Base-by-base conservation (phyloP, 1,139 yeast genomes). In the Yamadazyma taylorii region DNA sequence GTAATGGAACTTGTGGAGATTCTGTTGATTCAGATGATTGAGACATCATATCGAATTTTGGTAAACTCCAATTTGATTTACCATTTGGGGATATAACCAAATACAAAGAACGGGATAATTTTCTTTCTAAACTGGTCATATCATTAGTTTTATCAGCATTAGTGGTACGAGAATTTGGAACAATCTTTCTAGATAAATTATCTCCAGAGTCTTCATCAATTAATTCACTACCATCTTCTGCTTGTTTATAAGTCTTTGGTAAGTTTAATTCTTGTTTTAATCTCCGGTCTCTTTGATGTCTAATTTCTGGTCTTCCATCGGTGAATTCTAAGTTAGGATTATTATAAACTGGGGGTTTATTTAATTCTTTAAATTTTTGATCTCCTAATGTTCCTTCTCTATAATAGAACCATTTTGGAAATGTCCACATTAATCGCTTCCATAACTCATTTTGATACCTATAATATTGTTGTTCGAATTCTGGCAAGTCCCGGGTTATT, bases 381-480 rank as follows among this genome's bases (percentile, higher is more conserved):
- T 89, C 96, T 8, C 96, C 79, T 46, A 92, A 69, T 1, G 97
- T 85, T 45, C 97, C 97, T 51, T 78, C 84, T 58, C 85, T 86
- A 68, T 84, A 92, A 68, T 89, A 94, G 60, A 81, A 90, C 78
- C 90, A 89, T 51, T 84, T 81, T 5, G 98, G 97, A 61, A 92
- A 92, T 0, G 97, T 89, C 96, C 97, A 89, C 96, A 90, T 89
- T 49, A 92, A 73, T 56, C 97, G 76, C 54, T 81, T 82, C 73
- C 90, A 90, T 43, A 92, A 73, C 57, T 86, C 95, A 43, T 79
- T 78, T 62, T 90, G 96, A 60, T 94, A 94, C 42, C 79, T 72
- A 60, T 84, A 86, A 63, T 84, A 92, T 39, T 80, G 81, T 43
- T 70, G 58, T 55, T 89, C 97, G 51, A 92, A 84, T 39, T 73